phyloP scores from a whole-genome alignment of 345 rosid genomes.

The Psidium guajava region DNA sequence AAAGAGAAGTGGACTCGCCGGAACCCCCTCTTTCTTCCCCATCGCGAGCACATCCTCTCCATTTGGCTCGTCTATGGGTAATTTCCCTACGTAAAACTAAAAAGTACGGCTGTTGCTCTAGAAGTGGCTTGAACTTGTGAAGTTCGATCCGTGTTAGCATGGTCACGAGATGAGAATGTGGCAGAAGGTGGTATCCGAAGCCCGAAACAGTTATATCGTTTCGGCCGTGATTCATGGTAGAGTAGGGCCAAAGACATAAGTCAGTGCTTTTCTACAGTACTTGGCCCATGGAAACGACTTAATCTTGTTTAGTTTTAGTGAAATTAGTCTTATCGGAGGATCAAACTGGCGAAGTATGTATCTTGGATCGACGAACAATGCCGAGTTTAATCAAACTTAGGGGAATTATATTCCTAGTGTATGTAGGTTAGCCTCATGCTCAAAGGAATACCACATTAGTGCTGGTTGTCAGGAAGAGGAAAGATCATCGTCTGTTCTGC shows the following conservation, averaged over 20 bases:
- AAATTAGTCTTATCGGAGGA: not conserved
- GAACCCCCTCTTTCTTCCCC: conserved; percentile 64
- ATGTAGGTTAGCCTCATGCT: not conserved
- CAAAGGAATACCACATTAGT: not conserved
- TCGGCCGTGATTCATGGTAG: not conserved
- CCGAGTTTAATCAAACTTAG: not conserved
- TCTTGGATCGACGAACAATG: not conserved
- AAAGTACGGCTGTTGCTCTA: not conserved
- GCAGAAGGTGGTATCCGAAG: not conserved
- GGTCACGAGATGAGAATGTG: not conserved
- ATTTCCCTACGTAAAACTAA: not conserved
- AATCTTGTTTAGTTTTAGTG: not conserved
- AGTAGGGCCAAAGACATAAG: not conserved
- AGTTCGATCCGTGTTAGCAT: not conserved
- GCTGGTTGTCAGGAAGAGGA: not conserved
- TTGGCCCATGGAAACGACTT: not conserved
- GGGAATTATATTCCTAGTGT: not conserved
- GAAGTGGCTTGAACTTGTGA: not conserved
- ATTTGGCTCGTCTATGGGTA: not conserved
- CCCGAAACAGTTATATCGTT: not conserved
- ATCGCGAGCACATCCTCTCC: conserved; percentile 23
- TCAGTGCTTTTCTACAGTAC: not conserved
- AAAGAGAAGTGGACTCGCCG: conserved; percentile 69
- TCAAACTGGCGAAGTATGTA: not conserved
- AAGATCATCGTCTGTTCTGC: not conserved